Evolutionary conservation across 2,329 filamentous ascomycete species (phyloP).

Genomic region (Aspergillus sergii): DNA sequence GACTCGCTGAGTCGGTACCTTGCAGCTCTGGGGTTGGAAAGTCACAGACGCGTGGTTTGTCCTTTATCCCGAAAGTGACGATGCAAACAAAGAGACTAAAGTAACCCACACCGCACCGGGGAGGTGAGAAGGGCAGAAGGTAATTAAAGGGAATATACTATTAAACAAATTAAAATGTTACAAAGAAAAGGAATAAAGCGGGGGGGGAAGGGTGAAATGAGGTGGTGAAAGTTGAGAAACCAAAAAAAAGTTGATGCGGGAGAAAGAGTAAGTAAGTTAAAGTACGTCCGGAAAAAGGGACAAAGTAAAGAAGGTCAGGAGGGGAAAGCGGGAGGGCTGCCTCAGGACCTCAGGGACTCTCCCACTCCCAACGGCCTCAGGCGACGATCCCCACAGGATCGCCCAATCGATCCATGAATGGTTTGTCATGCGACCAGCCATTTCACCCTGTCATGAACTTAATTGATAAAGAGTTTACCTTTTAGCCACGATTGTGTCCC

Average conservation of each 20-base stretch:
- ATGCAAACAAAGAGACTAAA: not conserved
- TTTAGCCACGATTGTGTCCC: not conserved
- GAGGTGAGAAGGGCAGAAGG: slow-evolving; percentile 12
- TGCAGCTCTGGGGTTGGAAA: not conserved
- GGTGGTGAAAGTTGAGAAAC: not conserved
- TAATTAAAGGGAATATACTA: slow-evolving; percentile 18
- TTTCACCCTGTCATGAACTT: not conserved
- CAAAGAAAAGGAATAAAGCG: slow-evolving; percentile 16
- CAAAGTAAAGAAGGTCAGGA: not conserved
- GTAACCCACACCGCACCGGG: not conserved
- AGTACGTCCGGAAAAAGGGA: slow-evolving; percentile 6
- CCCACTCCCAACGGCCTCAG: not conserved
- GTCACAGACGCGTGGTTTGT: slow-evolving; percentile 3
- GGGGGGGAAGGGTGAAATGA: not conserved
- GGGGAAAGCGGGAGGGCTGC: slow-evolving; percentile 3
- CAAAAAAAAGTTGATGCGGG: not conserved
- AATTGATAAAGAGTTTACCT: not conserved
- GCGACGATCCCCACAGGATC: slow-evolving; percentile 2
- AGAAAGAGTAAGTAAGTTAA: slow-evolving; percentile 22
- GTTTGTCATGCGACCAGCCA: not conserved
- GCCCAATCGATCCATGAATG: not conserved
- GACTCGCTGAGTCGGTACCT: not conserved
- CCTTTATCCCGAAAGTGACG: slow-evolving; percentile 4
- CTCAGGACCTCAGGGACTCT: not conserved
- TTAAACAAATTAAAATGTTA: slow-evolving; percentile 9